phyloP scores from a whole-genome alignment of 78 protist genomes.

The Polysphondylium violaceum region DNA sequence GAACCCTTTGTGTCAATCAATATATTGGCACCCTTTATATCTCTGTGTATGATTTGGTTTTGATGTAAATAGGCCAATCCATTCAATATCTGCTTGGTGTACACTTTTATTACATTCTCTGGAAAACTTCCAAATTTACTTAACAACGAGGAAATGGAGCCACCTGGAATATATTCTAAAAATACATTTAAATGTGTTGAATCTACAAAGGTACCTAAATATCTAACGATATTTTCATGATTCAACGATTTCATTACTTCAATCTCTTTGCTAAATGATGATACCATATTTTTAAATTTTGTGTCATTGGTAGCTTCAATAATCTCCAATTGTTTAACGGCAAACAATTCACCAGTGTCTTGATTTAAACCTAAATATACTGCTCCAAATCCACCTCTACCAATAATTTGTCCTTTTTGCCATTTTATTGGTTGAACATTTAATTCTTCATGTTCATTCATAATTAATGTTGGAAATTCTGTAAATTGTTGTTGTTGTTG shows the following conservation, averaged over 20 bases:
- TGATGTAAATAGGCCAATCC: slow-evolving; percentile 87
- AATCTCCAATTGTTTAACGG: slow-evolving; percentile 85
- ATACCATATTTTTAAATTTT: slow-evolving; percentile 45
- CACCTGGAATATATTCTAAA: slow-evolving; percentile 91
- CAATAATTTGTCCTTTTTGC: slow-evolving; percentile 82
- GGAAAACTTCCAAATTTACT: slow-evolving; percentile 82
- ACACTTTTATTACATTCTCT: slow-evolving; percentile 80
- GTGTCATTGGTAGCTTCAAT: slow-evolving; percentile 28
- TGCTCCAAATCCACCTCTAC: slow-evolving; percentile 88
- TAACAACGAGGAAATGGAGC: slow-evolving; percentile 85
- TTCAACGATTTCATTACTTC: slow-evolving; percentile 80
- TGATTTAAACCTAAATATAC: slow-evolving; percentile 87
- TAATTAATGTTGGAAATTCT: slow-evolving; percentile 61
- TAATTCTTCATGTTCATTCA: slow-evolving; percentile 67
- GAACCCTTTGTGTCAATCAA: slow-evolving; percentile 85
- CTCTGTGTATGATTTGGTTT: slow-evolving; percentile 89
- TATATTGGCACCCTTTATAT: slow-evolving; percentile 93
- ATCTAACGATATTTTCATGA: slow-evolving; percentile 88
- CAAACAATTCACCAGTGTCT: slow-evolving; percentile 86
- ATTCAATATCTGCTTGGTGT: slow-evolving; percentile 81
- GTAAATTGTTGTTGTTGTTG: slow-evolving; percentile 6
- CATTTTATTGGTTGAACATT: slow-evolving; percentile 62
- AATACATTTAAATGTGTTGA: slow-evolving; percentile 75
- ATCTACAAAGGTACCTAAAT: slow-evolving; percentile 75
- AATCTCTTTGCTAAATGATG: slow-evolving; percentile 81